phyloP scores from a whole-genome alignment of 495 filamentous ascomycete genomes.

The Amorphotheca resinae region DNA sequence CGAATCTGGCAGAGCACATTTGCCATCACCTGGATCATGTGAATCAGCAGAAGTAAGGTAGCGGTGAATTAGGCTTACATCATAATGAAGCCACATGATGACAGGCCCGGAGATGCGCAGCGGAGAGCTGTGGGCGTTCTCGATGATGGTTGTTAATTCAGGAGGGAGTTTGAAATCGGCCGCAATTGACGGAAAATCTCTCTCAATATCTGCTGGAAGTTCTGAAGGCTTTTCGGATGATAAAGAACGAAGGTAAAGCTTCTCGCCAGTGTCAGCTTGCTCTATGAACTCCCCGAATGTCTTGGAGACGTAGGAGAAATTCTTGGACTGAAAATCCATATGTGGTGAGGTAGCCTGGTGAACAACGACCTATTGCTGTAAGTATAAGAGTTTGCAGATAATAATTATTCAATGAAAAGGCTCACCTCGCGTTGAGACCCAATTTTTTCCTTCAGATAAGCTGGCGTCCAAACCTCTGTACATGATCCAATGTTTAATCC shows the following conservation, averaged over 20 bases:
- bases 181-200: constrained; percentile 59
- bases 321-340: constrained; percentile 75
- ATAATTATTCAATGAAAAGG: constrained; percentile 7
- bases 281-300: constrained; percentile 56
- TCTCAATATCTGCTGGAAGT: constrained; percentile 50
- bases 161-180: constrained; percentile 59
- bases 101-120: constrained; percentile 71
- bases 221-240: constrained; percentile 54
- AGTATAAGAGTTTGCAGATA: constrained; percentile 3
- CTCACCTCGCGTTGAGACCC: constrained; percentile 51
- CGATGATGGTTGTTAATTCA: constrained; percentile 41
- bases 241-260: constrained; percentile 64
- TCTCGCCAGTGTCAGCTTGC: constrained; percentile 43
- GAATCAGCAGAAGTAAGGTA: neutral
- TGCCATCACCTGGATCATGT: constrained; percentile 57
- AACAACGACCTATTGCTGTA: constrained; percentile 47
- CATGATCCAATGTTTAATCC: constrained; percentile 55
- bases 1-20: constrained; percentile 75
- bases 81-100: constrained; percentile 87
- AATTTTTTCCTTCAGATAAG: constrained; percentile 52
- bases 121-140: constrained; percentile 66
- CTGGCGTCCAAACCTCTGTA: constrained; percentile 50
- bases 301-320: constrained; percentile 65
- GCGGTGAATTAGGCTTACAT: constrained; percentile 38
- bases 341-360: constrained; percentile 49